Percentiles rank a stretch among this genome's conserved stretches.
Conservation (phyloP, 2,329 filamentous ascomycete species). For the Trichoderma aggressivum region DNA sequence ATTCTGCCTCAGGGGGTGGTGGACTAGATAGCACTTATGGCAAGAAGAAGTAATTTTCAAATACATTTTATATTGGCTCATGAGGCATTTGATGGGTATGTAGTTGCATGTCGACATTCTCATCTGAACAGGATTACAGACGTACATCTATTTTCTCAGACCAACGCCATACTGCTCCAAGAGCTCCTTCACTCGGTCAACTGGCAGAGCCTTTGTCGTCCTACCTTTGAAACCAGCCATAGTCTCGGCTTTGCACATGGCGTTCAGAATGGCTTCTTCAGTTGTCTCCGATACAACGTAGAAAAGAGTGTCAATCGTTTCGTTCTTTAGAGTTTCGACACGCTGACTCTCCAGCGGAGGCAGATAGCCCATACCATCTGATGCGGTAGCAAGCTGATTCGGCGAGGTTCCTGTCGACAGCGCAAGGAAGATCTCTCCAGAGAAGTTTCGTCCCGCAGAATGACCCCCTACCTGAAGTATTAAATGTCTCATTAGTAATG, state of each 20-base stretch:
- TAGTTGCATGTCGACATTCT: background rate
- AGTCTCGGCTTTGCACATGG: background rate
- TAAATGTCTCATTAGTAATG: background rate
- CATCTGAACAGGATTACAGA: background rate
- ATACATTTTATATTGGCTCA: background rate
- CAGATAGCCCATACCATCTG: background rate
- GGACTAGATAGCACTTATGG: slow-evolving; percentile 40
- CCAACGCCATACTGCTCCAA: background rate
- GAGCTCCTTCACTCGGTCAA: background rate
- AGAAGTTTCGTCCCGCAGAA: background rate
- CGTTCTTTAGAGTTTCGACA: background rate
- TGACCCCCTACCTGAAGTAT: background rate
- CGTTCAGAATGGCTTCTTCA: background rate
- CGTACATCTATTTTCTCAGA: background rate
- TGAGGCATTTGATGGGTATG: background rate
- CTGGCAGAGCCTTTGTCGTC: background rate
- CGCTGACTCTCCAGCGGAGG: background rate
- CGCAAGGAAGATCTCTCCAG: background rate
- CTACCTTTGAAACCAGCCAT: background rate
- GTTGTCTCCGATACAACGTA: background rate
- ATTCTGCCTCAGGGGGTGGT: slow-evolving; percentile 56
- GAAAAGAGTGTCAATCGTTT: background rate
- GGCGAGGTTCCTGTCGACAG: background rate
- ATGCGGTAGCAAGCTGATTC: background rate
- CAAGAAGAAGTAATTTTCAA: background rate